These are phyloP conservation scores for Fusarium tjaetaba DNA, from an alignment of 2,329 filamentous ascomycete species.

Conservation along the genomic window DNA sequence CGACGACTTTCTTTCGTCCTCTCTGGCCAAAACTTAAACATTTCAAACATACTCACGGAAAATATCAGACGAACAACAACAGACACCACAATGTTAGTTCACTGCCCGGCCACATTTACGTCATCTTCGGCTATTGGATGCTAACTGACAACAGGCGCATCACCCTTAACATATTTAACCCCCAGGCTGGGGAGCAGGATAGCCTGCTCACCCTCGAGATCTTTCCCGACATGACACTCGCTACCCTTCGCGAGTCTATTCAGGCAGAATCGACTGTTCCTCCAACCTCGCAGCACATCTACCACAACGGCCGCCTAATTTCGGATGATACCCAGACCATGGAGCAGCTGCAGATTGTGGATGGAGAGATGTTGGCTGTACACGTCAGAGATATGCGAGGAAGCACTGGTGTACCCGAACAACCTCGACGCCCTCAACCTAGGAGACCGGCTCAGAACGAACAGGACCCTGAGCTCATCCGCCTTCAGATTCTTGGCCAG, in stretches of 20 bases:
- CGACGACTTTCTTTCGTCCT: constrained; percentile 7
- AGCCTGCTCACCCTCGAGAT: constrained; percentile 86
- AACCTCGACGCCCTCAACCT: constrained; percentile 46
- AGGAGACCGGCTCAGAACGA: constrained; percentile 48
- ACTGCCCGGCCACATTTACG: background rate
- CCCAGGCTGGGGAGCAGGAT: constrained; percentile 72
- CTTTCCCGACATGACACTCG: constrained; percentile 82
- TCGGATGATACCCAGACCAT: constrained; percentile 82
- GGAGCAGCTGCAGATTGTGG: constrained; percentile 79
- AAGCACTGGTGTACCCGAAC: constrained; percentile 55
- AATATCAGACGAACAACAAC: background rate
- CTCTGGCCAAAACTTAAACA: background rate
- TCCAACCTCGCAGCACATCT: constrained; percentile 80
- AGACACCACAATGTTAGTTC: constrained; percentile 36
- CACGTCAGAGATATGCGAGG: constrained; percentile 74
- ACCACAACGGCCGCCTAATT: constrained; percentile 87
- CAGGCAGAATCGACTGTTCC: constrained; percentile 83
- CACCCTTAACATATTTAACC: constrained; percentile 84
- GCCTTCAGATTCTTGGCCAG: constrained; percentile 84
- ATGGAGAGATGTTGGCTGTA: constrained; percentile 93
- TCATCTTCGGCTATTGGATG: constrained; percentile 11
- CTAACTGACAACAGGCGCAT: constrained; percentile 72
- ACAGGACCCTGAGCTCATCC: constrained; percentile 81
- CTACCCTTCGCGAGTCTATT: constrained; percentile 87
- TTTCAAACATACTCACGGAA: background rate